Evolutionary conservation across 1,139 yeast genomes (phyloP).

Genomic region (Pichia inconspicua): DNA sequence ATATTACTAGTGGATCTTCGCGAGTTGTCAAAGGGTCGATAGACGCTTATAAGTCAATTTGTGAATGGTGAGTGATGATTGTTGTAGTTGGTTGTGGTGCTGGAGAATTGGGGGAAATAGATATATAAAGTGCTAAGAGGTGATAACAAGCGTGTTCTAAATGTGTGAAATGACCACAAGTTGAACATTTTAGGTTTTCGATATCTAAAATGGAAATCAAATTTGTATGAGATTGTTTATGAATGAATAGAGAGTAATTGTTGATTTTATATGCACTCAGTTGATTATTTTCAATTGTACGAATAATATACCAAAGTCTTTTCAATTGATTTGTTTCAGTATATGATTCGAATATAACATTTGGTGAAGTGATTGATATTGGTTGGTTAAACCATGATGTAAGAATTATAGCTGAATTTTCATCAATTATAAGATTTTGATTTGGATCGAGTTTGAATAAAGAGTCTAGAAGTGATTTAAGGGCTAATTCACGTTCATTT

Average conservation of each 20-base stretch:
- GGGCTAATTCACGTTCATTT: neutral
- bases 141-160: neutral
- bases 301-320: neutral
- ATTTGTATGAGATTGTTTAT: too few relatives aligned
- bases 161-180: slow-evolving; percentile 1
- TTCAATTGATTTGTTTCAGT: neutral
- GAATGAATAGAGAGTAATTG: neutral
- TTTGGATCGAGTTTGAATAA: neutral
- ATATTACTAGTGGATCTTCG: too few relatives aligned
- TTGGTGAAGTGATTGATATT: neutral
- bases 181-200: neutral
- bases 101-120: neutral
- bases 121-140: neutral
- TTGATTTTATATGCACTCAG: neutral
- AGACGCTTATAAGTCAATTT: neutral
- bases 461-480: neutral
- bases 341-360: neutral
- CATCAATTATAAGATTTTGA: neutral
- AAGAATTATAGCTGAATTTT: neutral
- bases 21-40: too few relatives aligned
- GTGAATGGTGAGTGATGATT: neutral
- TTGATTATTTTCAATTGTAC: neutral
- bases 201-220: neutral
- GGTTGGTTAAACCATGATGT: neutral
- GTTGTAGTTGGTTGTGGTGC: neutral